Evolutionary conservation across 352 stramenopile species (phyloP).

Genomic region (Phytophthora palmivora): DNA sequence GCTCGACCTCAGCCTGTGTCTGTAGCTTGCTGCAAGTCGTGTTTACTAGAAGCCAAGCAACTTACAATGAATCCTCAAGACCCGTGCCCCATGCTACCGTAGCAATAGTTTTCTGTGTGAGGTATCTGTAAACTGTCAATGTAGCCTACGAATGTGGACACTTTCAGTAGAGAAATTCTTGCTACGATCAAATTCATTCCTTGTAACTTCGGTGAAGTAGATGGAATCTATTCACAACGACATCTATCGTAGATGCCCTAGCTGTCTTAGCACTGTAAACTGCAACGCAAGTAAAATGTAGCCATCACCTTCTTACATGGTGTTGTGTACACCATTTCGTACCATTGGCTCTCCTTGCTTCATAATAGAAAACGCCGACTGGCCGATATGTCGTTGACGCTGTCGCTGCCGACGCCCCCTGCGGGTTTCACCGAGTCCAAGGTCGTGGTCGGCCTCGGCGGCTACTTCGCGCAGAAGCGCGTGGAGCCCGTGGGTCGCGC

Average conservation of each 20-base stretch:
- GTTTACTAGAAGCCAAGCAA: slow-evolving; percentile 47
- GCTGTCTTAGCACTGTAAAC: no score
- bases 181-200: no score
- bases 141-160: background rate
- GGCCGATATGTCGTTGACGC: slow-evolving; percentile 44
- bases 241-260: no score
- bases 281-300: no score
- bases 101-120: background rate
- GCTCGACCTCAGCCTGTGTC: slow-evolving; percentile 40
- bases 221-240: no score
- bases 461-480: slow-evolving; percentile 81
- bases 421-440: slow-evolving; percentile 60
- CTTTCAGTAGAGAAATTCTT: no score
- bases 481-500: slow-evolving; percentile 77
- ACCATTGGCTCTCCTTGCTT: slow-evolving; percentile 17
- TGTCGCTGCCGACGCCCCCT: slow-evolving; percentile 70
- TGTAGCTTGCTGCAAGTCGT: slow-evolving; percentile 62
- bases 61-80: slow-evolving; percentile 49
- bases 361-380: slow-evolving; percentile 17
- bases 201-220: no score
- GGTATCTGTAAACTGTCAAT: background rate
- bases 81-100: slow-evolving; percentile 46
- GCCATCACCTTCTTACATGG: no score
- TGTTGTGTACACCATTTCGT: background rate
- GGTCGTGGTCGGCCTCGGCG: slow-evolving; percentile 63